Evolutionary conservation across 2,329 filamentous ascomycete species (phyloP), one percentile per base, ranked within the genome.

Genomic region (Colletotrichum liaoningense): DNA sequence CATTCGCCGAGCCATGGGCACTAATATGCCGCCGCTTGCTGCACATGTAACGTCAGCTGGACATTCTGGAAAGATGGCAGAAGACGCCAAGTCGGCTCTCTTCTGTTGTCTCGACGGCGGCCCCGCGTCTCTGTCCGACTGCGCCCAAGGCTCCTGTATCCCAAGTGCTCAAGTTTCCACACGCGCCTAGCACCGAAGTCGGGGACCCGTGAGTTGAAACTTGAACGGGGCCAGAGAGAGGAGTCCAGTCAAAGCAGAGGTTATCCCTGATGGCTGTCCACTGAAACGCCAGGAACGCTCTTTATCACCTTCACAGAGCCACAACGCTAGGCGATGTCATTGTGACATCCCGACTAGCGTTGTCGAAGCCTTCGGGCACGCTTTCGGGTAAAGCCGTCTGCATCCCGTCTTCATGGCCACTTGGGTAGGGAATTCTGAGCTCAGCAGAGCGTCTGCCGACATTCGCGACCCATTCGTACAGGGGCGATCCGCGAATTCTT

Each of bases 341-440:
- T 69, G 8, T 24, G 19, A 56, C 49, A 38, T 58, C 38, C 69
- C 30, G 24, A 54, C 59, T 46, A 72, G 38, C 30, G 64, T 24
- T n/a, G n/a, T 54, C 60, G 38, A 70, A 56, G 42, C 35, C 11
- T 57, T 69, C 55, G 30, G 14, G n/a, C 65, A 33, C 24, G 8
- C 49, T 38, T n/a, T 57, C 54, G 66, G 69, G 65, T 55, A 55
- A 35, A 55, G 59, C 66, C 66, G 59, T 69, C 66, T 58, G 65
- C 22, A 63, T 24, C 58, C 52, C 22, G 19, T 49, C 5, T n/a
- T 30, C 28, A 24, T 52, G 28, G 7, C 64, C 28, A 14, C 56
- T n/a, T 26, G 26, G 22, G 4, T 24, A 35, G 22, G 35, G 33
- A 7, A 60, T 28, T 22, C n/a, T 38, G 24, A 11, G 42, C 42